Evolutionary conservation across 257 asterid species (phyloP).

Genomic region (Capsicum baccatum): DNA sequence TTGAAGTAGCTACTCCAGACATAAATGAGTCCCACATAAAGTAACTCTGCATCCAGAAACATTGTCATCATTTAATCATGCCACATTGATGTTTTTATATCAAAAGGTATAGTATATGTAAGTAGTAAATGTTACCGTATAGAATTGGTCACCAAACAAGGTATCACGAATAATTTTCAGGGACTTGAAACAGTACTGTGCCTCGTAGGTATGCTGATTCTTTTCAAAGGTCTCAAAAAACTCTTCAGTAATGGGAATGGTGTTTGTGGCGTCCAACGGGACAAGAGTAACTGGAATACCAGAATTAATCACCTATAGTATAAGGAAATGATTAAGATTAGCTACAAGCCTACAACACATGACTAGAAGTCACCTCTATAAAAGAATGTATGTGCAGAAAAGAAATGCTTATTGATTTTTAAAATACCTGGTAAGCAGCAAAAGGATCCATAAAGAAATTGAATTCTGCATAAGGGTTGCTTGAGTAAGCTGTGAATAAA

Average conservation of each 20-base stretch:
- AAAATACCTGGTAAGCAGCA: slow-evolving; percentile 86
- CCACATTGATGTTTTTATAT: neutral
- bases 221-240: slow-evolving; percentile 63
- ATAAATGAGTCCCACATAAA: slow-evolving; percentile 90
- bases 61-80: neutral
- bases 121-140: slow-evolving; percentile 49
- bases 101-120: neutral
- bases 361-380: neutral
- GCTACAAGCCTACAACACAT: slow-evolving; percentile 1
- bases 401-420: neutral
- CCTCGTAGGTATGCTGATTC: slow-evolving; percentile 78
- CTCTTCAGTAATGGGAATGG: slow-evolving; percentile 61
- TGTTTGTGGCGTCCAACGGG: slow-evolving; percentile 92
- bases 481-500: slow-evolving; percentile 59
- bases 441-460: slow-evolving; percentile 87
- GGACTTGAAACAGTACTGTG: slow-evolving; percentile 81
- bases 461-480: slow-evolving; percentile 87
- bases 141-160: slow-evolving; percentile 62
- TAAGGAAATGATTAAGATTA: neutral
- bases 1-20: slow-evolving; percentile 84
- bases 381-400: neutral
- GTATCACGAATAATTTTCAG: slow-evolving; percentile 79
- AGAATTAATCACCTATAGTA: slow-evolving; percentile 74
- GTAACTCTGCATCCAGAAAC: slow-evolving; percentile 63
- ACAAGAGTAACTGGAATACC: slow-evolving; percentile 83